Percentiles rank a stretch among this genome's conserved stretches.
Evolutionary conservation across 202 grass and related monocot species (phyloP).

Genomic region (Saccharum hybrid): DNA sequence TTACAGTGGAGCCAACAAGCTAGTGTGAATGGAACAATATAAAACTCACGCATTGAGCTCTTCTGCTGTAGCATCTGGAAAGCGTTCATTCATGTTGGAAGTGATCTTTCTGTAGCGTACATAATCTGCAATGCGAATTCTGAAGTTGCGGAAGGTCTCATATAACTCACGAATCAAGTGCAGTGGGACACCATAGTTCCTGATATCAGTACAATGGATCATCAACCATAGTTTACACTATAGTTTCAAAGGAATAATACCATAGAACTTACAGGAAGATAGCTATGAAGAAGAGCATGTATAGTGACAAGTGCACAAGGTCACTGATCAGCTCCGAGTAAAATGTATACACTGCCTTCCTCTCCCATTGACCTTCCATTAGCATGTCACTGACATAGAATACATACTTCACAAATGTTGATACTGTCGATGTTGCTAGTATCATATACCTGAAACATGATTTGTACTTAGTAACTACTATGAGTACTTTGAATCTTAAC

Average conservation of each 20-base stretch:
- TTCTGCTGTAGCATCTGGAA: constrained; percentile 79
- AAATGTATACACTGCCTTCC: constrained; percentile 96
- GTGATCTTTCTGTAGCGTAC: constrained; percentile 92
- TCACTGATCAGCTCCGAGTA: constrained; percentile 94
- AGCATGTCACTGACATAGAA: constrained; percentile 98
- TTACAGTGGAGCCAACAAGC: neutral
- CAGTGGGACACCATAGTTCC: constrained; percentile 94
- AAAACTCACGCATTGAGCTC: constrained; percentile 77
- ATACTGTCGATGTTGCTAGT: constrained; percentile 79
- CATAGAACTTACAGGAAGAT: no score
- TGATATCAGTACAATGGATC: constrained; percentile 49
- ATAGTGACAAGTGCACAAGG: constrained; percentile 88
- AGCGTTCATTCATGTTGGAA: constrained; percentile 98
- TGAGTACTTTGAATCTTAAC: neutral
- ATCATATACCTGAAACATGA: constrained; percentile 84
- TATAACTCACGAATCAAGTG: constrained; percentile 97
- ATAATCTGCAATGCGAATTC: constrained; percentile 82
- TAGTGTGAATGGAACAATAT: constrained; percentile 11
- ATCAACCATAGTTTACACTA: constrained; percentile 27
- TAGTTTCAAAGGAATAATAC: neutral
- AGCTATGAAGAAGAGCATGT: no score
- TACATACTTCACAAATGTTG: constrained; percentile 89
- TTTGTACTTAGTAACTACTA: constrained; percentile 23
- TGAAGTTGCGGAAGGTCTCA: constrained; percentile 96
- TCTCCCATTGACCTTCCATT: constrained; percentile 98